Percentiles rank a stretch among this genome's conserved stretches.
phyloP scores from a whole-genome alignment of 1,139 yeast species.

The Taphrina deformans region DNA sequence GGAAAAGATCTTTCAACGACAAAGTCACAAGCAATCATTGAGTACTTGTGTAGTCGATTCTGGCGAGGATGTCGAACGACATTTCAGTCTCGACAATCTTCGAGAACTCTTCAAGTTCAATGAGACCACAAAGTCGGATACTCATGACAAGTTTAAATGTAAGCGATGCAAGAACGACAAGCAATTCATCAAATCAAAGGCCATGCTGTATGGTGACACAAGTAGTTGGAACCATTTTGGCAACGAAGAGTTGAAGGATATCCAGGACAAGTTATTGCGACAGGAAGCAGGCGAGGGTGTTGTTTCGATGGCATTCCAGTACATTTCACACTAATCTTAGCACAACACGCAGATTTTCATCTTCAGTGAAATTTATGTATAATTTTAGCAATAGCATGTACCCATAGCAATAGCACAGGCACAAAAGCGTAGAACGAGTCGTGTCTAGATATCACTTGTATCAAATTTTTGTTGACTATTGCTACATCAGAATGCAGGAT shows the following conservation, averaged over 20 bases:
- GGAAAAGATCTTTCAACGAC: slow-evolving; percentile 93
- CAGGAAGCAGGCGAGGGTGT: slow-evolving; percentile 71
- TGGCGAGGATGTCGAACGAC: slow-evolving; percentile 88
- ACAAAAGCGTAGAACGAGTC: background rate
- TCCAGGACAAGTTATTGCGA: slow-evolving; percentile 73
- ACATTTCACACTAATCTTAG: slow-evolving; percentile 65
- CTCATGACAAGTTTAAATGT: slow-evolving; percentile 91
- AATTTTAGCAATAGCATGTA: background rate
- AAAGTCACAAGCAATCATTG: slow-evolving; percentile 89
- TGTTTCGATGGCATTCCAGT: slow-evolving; percentile 86
- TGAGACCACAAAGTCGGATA: slow-evolving; percentile 72
- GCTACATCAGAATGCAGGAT: background rate
- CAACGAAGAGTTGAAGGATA: slow-evolving; percentile 58
- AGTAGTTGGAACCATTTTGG: slow-evolving; percentile 95
- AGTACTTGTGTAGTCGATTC: slow-evolving; percentile 97
- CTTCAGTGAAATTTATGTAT: no score
- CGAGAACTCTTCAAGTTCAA: slow-evolving; percentile 73
- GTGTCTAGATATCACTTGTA: no score
- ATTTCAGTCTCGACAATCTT: slow-evolving; percentile 79
- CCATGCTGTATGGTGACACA: slow-evolving; percentile 96
- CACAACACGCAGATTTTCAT: background rate
- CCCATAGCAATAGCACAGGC: background rate
- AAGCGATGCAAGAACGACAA: slow-evolving; percentile 70
- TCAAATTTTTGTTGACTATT: background rate
- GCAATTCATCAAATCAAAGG: slow-evolving; percentile 68